Evolutionary conservation across 2,329 filamentous ascomycete species (phyloP), one percentile per base, ranked within the genome.

Genomic region (Pyrenophora tritici-repentis): DNA sequence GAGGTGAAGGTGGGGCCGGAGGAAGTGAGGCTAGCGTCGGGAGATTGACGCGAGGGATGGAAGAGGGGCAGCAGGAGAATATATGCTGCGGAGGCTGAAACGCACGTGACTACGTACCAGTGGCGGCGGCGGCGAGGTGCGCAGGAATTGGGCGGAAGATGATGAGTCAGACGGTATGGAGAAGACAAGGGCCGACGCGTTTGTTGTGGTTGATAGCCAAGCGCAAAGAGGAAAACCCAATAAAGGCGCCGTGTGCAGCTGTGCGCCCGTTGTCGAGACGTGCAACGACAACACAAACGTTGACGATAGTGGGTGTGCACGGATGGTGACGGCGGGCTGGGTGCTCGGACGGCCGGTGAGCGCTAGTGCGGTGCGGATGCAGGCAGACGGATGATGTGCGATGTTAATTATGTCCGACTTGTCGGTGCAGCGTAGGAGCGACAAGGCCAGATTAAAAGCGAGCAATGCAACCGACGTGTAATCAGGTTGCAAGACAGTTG

Each of bases 31-130:
- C 62, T 59, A 60, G 50, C 50, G 51, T 56, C 53, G 58, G 57
- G 37, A 56, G 52, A 41, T 49, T 39, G 47, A 43, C 31, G 40
- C 42, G 42, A 50, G 52, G 40, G 36, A 38, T 40, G 38, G 42
- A 29, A 20, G 62, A 62, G 62, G 63, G 62, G 60, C 61, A 51
- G 58, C 47, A 47, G 36, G 32, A 50, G 58, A 56, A 47, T 63
- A 64, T 58, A 61, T 61, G 59, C 40, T 42, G 51, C 57, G 51
- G 59, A 63, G 56, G 65, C 65, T 67, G 66, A 68, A 65, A 68
- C 62, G 49, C 68, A 71, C 65, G 69, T 71, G 69, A 72, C 35
- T 49, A 53, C 62, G 65, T 68, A 70, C 66, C 58, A 46, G 37
- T 18, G 58, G 62, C 55, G 65, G 66, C 62, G 65, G 62, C 62